These are phyloP conservation scores for Leccinum imitatum DNA, from an alignment of 768 basidiomycete genomes.

Conservation along the genomic window DNA sequence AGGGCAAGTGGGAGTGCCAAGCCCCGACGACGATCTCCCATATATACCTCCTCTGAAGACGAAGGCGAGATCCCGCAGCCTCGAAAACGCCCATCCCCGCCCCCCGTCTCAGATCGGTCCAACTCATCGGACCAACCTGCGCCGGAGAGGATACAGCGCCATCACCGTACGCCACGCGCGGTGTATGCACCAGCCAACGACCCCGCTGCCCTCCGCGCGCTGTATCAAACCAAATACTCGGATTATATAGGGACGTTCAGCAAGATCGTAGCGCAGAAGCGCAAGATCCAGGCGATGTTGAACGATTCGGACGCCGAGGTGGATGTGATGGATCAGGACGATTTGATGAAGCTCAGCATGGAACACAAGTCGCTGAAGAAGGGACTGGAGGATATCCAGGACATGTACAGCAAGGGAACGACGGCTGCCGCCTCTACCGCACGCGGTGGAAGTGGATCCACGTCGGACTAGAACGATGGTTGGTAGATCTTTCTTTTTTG, in stretches of 20 bases:
- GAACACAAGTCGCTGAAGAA: constrained; percentile 47
- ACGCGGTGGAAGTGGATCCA: constrained; percentile 1
- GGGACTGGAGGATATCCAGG: constrained; percentile 54
- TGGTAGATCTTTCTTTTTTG: neutral
- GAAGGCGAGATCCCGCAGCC: constrained; percentile 44
- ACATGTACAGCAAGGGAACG: constrained; percentile 34
- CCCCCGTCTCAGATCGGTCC: constrained; percentile 24
- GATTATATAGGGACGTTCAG: constrained; percentile 50
- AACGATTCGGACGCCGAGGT: constrained; percentile 54
- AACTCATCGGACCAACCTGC: constrained; percentile 20
- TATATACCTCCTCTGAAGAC: constrained; percentile 69
- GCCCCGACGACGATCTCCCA: constrained; percentile 52
- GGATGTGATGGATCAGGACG: constrained; percentile 54
- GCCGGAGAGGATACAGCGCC: constrained; percentile 17
- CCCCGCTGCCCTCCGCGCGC: constrained; percentile 49
- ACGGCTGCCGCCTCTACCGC: neutral
- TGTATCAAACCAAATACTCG: constrained; percentile 52
- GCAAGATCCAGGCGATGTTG: constrained; percentile 53
- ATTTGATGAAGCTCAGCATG: constrained; percentile 43
- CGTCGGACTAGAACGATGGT: constrained; percentile 13
- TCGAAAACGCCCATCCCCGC: constrained; percentile 29
- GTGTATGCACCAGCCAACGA: constrained; percentile 43
- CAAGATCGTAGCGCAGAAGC: constrained; percentile 48
- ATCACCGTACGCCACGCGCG: constrained; percentile 32
- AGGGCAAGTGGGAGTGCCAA: constrained; percentile 31